Evolutionary conservation across 305 asterid species (phyloP).

Genomic region (Solanum hybrid): DNA sequence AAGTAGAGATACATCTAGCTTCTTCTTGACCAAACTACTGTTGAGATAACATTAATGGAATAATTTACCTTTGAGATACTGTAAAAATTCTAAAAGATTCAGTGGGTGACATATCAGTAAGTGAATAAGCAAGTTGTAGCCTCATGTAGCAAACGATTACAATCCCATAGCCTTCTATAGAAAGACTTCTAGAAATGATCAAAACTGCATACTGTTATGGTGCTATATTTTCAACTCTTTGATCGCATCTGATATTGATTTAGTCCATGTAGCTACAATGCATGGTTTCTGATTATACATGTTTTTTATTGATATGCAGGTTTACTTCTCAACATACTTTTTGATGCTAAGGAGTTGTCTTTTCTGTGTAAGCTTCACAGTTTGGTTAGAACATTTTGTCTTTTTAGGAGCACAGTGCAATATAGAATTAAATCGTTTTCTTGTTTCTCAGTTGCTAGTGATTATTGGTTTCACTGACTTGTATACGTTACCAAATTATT

Average conservation of each 20-base stretch:
- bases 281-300: conserved; percentile 6
- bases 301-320: conserved; percentile 36
- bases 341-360: conserved; percentile 31
- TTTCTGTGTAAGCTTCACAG: conserved; percentile 19
- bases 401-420: conserved; percentile 23
- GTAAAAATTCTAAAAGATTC: not conserved
- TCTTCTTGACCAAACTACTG: not conserved
- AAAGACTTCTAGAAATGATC: not conserved
- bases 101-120: not conserved
- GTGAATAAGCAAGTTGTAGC: not conserved
- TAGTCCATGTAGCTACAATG: not conserved
- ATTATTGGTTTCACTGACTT: conserved; percentile 4
- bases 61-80: not conserved
- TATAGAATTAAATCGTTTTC: conserved; percentile 9
- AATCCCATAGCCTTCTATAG: not conserved
- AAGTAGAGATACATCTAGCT: not conserved
- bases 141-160: not conserved
- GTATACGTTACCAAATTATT: not conserved
- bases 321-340: conserved; percentile 28
- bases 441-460: not conserved
- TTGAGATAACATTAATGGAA: not conserved
- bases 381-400: conserved; percentile 25
- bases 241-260: not conserved
- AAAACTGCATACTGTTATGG: not conserved
- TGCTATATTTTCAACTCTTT: not conserved